Conservation (phyloP, 1,139 yeast species). For the Keqinozyma sinolaborantium region DNA sequence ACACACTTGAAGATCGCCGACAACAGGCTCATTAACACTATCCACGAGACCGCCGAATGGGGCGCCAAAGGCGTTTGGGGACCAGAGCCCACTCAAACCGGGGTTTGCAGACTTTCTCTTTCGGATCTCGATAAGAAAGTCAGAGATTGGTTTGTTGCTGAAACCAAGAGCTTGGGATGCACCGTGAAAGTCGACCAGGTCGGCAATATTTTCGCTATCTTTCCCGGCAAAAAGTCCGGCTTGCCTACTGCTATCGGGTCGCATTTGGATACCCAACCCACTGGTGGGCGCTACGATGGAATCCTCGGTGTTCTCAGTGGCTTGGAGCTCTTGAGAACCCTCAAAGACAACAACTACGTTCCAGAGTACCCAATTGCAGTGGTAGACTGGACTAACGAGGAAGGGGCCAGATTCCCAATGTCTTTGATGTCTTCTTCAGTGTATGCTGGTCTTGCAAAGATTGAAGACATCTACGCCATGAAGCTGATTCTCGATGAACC, state of each 20-base stretch:
- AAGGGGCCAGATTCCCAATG: constrained; percentile 73
- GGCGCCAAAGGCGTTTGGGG: constrained; percentile 70
- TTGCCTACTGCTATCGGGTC: constrained; percentile 70
- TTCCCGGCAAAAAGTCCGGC: constrained; percentile 51
- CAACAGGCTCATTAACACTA: constrained; percentile 34
- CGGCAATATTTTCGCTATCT: constrained; percentile 66
- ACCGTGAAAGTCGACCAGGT: constrained; percentile 53
- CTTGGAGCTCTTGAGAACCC: constrained; percentile 60
- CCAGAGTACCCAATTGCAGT: constrained; percentile 67
- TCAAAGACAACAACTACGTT: constrained; percentile 52
- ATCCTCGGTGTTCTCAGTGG: constrained; percentile 67
- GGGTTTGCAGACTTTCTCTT: constrained; percentile 60
- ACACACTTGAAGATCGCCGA: constrained; percentile 8
- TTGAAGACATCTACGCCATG: constrained; percentile 47
- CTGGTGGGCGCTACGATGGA: constrained; percentile 76
- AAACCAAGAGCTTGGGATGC: constrained; percentile 54
- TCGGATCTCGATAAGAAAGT: constrained; percentile 60
- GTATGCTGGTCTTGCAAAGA: constrained; percentile 52
- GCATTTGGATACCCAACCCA: constrained; percentile 77
- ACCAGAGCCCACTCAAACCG: constrained; percentile 50
- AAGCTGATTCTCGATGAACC: constrained; percentile 55
- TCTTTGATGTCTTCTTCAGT: constrained; percentile 64
- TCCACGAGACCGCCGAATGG: constrained; percentile 58
- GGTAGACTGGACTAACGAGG: constrained; percentile 74
- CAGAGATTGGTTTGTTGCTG: constrained; percentile 64